Evolutionary conservation across 805 yeast species (phyloP), one percentile per base, ranked within the genome.

Genomic region (Blastobotrys mokoenaii): DNA sequence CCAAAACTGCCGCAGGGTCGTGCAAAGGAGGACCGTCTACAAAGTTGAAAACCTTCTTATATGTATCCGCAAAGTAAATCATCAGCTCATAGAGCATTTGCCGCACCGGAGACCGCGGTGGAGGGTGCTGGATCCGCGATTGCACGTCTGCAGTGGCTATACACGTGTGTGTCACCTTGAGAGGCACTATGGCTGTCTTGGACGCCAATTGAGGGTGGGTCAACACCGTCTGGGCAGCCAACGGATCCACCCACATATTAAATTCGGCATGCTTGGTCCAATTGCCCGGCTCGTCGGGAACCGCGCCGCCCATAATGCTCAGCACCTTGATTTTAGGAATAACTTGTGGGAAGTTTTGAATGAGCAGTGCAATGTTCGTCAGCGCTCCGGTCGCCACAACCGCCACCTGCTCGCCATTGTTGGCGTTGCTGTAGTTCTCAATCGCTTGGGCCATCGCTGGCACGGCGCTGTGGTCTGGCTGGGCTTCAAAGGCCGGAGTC

Each of bases 281-380:
- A 53, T 79, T 78, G 1, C 80, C 79, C 3, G 55, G 48, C 27
- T 61, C 57, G 8, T 22, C 27, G 4, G 27, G 27, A 33, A 71
- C 53, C 9, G 75, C 73, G 1, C 94, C 95, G 11, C 95, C 95
- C 94, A 87, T 85, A 16, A 84, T 72, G 10, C 84, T 69, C 14
- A 87, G 60, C 43, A 64, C 71, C 43, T 70, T 71, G 43, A 87
- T 68, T 43, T 72, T 68, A 1, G 60, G 38, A 46, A 65, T 71
- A 12, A 76, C 54, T 16, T 76, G 74, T 0, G 95, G 94, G 53
- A 74, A 72, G 37, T 63, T 63, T 20, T 59, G 52, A 32, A 83
- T 68, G 34, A 87, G 65, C 2, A 69, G 58, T 0, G 88, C 81
- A 12, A 84, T 59, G 55, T 86, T 82, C 3, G 96, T 87, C 53